A percentile compares a stretch with the other conserved stretches of the same genome.
phyloP scores from a whole-genome alignment of 331 rosid genomes.

The Malus hybrid region DNA sequence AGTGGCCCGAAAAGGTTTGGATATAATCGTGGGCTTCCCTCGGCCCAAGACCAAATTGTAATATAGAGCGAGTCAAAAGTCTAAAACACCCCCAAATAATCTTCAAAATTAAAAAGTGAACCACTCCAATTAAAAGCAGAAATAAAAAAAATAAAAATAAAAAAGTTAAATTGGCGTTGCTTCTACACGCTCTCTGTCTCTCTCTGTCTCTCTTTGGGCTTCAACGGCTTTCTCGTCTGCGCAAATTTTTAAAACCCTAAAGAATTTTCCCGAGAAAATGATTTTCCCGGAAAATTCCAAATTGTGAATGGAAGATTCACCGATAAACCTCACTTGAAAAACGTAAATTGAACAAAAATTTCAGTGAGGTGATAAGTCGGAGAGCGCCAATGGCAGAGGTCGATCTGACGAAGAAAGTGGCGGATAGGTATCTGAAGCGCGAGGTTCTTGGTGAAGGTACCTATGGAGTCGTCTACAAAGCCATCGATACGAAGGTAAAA shows the following conservation, averaged over 20 bases:
- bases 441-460: conserved; percentile 98
- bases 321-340: not conserved
- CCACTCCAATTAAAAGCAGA: not conserved
- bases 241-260: conserved; percentile 5
- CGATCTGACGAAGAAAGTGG: conserved; percentile 73
- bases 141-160: not conserved
- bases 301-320: not conserved
- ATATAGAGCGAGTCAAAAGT: not conserved
- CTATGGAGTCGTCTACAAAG: conserved; percentile 86
- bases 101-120: not conserved
- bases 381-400: conserved; percentile 34
- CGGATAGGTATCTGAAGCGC: conserved; percentile 86
- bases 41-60: not conserved
- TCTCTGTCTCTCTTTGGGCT: not conserved
- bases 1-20: not conserved
- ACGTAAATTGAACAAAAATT: not conserved
- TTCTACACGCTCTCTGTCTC: not conserved
- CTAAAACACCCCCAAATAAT: not conserved
- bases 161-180: not conserved
- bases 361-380: not conserved
- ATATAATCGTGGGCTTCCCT: not conserved
- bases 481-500: conserved; percentile 79
- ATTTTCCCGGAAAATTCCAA: not conserved
- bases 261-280: not conserved
- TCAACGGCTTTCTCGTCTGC: conserved; percentile 9